Base-by-base conservation (phyloP, 2,329 filamentous ascomycete genomes). In the Venturia aucupariae region DNA sequence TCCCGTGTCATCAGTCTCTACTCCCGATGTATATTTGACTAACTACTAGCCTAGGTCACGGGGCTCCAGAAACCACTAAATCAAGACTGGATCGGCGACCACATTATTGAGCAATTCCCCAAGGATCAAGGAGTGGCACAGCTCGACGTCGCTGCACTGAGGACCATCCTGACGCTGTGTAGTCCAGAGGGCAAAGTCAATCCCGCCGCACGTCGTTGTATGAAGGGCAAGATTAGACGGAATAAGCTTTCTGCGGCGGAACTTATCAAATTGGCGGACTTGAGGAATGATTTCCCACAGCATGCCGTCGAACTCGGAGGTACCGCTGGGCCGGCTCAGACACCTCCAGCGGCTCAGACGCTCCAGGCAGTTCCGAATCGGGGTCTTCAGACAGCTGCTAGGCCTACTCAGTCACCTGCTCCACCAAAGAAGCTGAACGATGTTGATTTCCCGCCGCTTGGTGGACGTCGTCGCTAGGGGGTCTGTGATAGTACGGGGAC, bases 71-170 rank as follows among this genome's bases (percentile, higher is more conserved):
- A 57, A 3, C 30, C 30, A 6, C 5, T 57, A 10, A 7, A 35
- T 15, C 51, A 57, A 35, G 51, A 57, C 17, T 57, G 51, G 51
- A 32, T 57, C 17, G 30, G 30, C 11, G 27, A 35, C 30, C 10
- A 38, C 27, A 57, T 57, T 11, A 32, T n/a, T 22, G 6, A 4
- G 15, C 51, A 57, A 35, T 57, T 57, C 27, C 15, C 51, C 30
- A 57, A 57, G 35, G 51, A 57, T 6, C 51, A 57, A 57, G 51
- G 51, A 5, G 51, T 57, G 13, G 51, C 51, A 35, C 51, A 57
- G 22, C 51, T 57, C 2, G 51, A 57, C 51, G 51, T 57, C 17
- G 27, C 27, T n/a, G 51, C 51, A 10, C 27, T 57, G 3, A 19
- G 8, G 4, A 35, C 51, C 4, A 57, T 57, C 8, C 51, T 57